These are phyloP conservation scores for Medicago arabica DNA, from an alignment of 306 rosid species.

Conservation along the genomic window DNA sequence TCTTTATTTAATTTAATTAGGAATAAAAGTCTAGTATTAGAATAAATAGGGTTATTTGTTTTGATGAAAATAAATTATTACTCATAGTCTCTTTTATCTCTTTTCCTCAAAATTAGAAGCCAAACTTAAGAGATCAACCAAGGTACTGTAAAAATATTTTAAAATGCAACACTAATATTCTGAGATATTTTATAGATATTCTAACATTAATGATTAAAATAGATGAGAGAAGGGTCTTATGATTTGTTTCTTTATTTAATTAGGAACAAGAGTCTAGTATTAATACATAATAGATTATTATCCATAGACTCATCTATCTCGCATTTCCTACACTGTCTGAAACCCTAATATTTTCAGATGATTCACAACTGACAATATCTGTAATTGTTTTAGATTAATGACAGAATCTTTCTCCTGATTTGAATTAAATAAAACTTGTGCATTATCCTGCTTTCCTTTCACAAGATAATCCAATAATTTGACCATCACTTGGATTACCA, in stretches of 20 bases:
- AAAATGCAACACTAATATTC: neutral
- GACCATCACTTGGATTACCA: neutral
- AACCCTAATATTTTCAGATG: neutral
- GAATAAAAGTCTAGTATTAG: too few relatives aligned
- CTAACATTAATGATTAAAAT: neutral
- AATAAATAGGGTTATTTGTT: neutral
- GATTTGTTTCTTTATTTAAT: too few relatives aligned
- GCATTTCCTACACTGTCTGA: neutral
- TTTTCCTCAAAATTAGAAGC: neutral
- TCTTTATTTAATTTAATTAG: too few relatives aligned
- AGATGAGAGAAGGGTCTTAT: neutral
- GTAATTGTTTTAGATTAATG: neutral
- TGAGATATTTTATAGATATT: neutral
- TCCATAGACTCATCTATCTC: neutral
- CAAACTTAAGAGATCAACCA: neutral
- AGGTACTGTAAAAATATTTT: neutral
- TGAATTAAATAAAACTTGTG: neutral
- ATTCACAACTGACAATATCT: neutral
- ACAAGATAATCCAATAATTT: neutral
- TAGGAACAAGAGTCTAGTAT: too few relatives aligned
- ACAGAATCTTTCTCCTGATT: constrained; percentile 15
- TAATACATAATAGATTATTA: neutral
- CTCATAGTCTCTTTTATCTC: neutral
- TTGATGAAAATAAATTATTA: neutral
- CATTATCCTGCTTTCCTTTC: neutral